Percentiles rank a stretch among this genome's conserved stretches.
Evolutionary conservation across 148 eudicot species (phyloP).

Genomic region (Drosera capensis): DNA sequence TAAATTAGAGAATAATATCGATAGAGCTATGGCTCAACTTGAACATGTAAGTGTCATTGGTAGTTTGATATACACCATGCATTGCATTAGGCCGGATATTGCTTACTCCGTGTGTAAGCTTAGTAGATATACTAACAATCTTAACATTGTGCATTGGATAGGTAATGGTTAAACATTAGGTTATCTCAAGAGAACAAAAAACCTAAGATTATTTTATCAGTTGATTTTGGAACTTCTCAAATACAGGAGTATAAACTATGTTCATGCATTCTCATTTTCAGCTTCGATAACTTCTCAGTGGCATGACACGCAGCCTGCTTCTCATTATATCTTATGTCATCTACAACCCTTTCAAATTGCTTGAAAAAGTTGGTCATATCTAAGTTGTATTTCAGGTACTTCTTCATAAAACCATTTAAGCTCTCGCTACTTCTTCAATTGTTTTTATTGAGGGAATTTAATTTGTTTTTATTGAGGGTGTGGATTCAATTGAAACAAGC

Average conservation of each 20-base stretch:
- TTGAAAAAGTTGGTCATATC: too few relatives aligned
- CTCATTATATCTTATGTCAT: too few relatives aligned
- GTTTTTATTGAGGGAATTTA: too few relatives aligned
- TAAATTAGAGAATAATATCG: too few relatives aligned
- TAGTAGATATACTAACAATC: not conserved
- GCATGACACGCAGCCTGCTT: too few relatives aligned
- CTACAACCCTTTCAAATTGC: too few relatives aligned
- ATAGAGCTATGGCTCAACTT: not conserved
- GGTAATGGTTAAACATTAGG: not conserved
- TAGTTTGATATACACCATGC: conserved; percentile 9
- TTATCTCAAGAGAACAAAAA: not conserved
- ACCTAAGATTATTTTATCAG: not conserved
- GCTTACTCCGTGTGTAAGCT: conserved; percentile 1
- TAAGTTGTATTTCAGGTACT: too few relatives aligned
- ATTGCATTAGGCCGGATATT: conserved; percentile 7
- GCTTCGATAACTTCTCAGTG: too few relatives aligned
- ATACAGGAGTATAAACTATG: not conserved
- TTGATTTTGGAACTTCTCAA: not conserved
- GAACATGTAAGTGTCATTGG: not conserved
- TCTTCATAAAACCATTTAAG: too few relatives aligned
- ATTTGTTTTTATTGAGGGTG: too few relatives aligned
- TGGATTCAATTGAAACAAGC: too few relatives aligned
- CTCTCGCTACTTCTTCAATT: too few relatives aligned
- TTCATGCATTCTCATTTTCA: not conserved
- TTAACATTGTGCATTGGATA: not conserved